A percentile compares a stretch with the other conserved stretches of the same genome.
Conservation (phyloP, 2,329 filamentous ascomycete species). For the Venturia effusa region DNA sequence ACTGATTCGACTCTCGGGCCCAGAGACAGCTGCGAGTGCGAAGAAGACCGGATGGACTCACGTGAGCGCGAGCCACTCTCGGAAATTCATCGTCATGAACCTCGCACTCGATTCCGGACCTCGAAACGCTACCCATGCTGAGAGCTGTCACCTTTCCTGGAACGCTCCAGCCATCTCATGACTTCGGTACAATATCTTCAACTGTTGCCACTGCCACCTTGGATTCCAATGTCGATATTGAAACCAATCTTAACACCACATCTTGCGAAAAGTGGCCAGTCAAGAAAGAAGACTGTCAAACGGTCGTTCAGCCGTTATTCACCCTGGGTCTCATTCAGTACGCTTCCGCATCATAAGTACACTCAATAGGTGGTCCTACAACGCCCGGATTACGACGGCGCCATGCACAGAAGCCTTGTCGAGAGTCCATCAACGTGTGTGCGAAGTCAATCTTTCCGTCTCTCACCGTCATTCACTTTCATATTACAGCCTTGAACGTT, state of each 20-base stretch:
- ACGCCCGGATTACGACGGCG: neutral
- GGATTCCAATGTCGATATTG: too few species aligned
- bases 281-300: neutral
- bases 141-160: neutral
- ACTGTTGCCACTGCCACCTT: too few species aligned
- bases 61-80: neutral
- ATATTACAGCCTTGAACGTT: neutral
- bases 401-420: neutral
- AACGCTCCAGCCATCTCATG: neutral
- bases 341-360: neutral
- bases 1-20: too few species aligned
- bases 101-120: neutral
- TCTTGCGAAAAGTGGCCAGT: neutral
- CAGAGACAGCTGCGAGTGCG: neutral
- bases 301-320: neutral
- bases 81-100: conserved; percentile 3
- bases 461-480: neutral
- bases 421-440: neutral
- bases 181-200: too few species aligned
- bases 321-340: neutral
- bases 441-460: neutral
- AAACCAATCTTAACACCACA: too few species aligned
- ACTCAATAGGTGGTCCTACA: neutral
- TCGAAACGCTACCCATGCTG: neutral
- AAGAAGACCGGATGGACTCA: too few species aligned